phyloP scores from a whole-genome alignment of 1,284 basidiomycete species.

The Salmacisia buchloeana region DNA sequence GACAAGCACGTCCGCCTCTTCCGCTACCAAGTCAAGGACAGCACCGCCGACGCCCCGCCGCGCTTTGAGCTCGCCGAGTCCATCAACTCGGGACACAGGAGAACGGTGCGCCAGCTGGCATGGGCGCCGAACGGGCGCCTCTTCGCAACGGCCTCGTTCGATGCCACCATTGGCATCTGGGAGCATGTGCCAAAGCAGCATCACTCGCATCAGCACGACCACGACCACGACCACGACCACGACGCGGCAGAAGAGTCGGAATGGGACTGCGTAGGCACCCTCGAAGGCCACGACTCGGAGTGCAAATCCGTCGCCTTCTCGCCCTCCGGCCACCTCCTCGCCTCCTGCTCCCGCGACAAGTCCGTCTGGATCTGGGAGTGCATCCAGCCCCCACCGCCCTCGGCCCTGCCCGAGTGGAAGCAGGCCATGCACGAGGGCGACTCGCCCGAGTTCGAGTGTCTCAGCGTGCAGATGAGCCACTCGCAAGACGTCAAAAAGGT shows the following conservation, averaged over 20 bases:
- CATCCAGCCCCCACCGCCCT: slow-evolving; percentile 17
- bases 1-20: slow-evolving; percentile 89
- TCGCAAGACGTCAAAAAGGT: slow-evolving; percentile 93
- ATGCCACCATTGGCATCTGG: slow-evolving; percentile 88
- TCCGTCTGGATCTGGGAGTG: slow-evolving; percentile 99
- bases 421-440: neutral
- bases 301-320: slow-evolving; percentile 93
- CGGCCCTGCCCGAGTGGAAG: neutral
- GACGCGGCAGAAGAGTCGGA: slow-evolving; percentile 29
- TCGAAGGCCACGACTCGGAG: slow-evolving; percentile 96
- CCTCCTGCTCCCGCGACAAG: slow-evolving; percentile 90
- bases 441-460: slow-evolving; percentile 68
- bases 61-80: slow-evolving; percentile 38
- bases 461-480: slow-evolving; percentile 95
- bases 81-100: slow-evolving; percentile 70
- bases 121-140: slow-evolving; percentile 85
- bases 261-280: slow-evolving; percentile 75
- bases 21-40: slow-evolving; percentile 37
- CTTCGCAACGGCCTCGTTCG: slow-evolving; percentile 92
- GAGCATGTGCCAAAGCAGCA: slow-evolving; percentile 55
- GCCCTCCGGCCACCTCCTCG: slow-evolving; percentile 69
- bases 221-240: slow-evolving; percentile 53
- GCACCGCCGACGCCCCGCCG: slow-evolving; percentile 26
- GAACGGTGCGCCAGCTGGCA: slow-evolving; percentile 80
- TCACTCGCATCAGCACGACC: slow-evolving; percentile 47